Evolutionary conservation across 441 rosid species (phyloP).

Genomic region (Manihot esculenta): DNA sequence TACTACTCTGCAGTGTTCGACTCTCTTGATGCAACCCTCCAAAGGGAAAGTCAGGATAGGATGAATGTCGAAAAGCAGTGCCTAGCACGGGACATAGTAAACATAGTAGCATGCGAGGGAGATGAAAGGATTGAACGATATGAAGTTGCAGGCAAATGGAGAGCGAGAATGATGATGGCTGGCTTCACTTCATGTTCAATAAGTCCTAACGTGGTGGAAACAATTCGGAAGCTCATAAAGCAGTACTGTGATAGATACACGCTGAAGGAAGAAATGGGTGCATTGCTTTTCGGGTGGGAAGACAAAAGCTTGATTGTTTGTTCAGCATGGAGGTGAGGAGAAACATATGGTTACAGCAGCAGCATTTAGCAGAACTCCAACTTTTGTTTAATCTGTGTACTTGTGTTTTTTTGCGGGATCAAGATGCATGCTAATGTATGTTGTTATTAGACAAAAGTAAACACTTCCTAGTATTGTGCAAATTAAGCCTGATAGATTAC

Average conservation of each 20-base stretch:
- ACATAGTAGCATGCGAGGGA: conserved; percentile 94
- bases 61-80: conserved; percentile 95
- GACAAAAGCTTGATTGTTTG: conserved; percentile 89
- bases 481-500: conserved; percentile 16
- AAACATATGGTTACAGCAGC: conserved; percentile 3
- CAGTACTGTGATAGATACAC: conserved; percentile 67
- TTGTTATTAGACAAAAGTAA: conserved; percentile 16
- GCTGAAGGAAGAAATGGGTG: conserved; percentile 64
- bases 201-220: conserved; percentile 50
- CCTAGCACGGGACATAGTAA: conserved; percentile 94
- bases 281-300: conserved; percentile 89
- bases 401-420: conserved; percentile 26
- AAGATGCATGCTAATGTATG: conserved; percentile 25
- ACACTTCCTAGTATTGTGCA: conserved; percentile 15
- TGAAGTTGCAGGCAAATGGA: conserved; percentile 96
- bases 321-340: conserved; percentile 83
- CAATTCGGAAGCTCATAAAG: conserved; percentile 50
- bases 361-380: conserved; percentile 1
- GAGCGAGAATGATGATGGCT: conserved; percentile 96
- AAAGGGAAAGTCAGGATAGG: conserved; percentile 94
- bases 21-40: conserved; percentile 88
- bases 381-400: conserved; percentile 21
- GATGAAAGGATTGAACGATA: conserved; percentile 92
- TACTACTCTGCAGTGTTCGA: conserved; percentile 94
- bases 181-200: conserved; percentile 69